Base-by-base conservation (phyloP, 371 early-diverging fungal genomes). In the Mortierella sp. region DNA sequence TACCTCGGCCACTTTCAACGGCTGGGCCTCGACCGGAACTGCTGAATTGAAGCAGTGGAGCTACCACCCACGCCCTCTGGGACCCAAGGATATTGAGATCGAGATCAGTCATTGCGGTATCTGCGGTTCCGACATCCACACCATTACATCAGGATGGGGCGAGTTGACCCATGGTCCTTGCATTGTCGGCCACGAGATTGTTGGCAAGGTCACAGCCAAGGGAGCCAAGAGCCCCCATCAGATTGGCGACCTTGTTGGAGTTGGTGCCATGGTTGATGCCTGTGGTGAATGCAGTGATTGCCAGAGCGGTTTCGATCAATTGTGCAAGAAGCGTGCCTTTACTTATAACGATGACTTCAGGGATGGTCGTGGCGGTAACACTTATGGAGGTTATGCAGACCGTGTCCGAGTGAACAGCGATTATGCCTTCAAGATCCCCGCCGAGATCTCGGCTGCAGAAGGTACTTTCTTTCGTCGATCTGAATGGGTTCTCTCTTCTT, bases 141-240 rank as follows among this genome's bases (percentile, higher is more conserved):
- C 91, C 28, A 80, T 91, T 66, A 86, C 85, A 56, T 59, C 73
- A 11, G 91, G 87, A 29, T 92, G 90, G 91, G 86, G 87, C 0
- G 55, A 57, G 14, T 50, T 75, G 21, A 45, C 29, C 45, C 43
- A n/a, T 7, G 71, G 67, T 61, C 94, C 94, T 14, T 88, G 89
- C 74, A 87, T 94, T n/a, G 84, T 90, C 19, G 95, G 95, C 26
- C 95, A 95, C 72, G 93, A 93, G 80, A 90, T 93, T 21, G 83
- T 93, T 50, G 93, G 93, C 70, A 75, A 84, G 21, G 83, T 94
- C 43, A 82, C 86, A 7, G 83, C 87, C 43, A 83, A 85, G 18
- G 94, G 92, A 45, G 75, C 70, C 1, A 70, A 76, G 52, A 90
- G 89, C 7, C 79, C 80, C 7, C 57, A 87, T 55, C 75, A 86